A percentile compares a stretch with the other conserved stretches of the same genome.
phyloP scores from a whole-genome alignment of 2,329 filamentous ascomycete species.

The Huntiella savannae region DNA sequence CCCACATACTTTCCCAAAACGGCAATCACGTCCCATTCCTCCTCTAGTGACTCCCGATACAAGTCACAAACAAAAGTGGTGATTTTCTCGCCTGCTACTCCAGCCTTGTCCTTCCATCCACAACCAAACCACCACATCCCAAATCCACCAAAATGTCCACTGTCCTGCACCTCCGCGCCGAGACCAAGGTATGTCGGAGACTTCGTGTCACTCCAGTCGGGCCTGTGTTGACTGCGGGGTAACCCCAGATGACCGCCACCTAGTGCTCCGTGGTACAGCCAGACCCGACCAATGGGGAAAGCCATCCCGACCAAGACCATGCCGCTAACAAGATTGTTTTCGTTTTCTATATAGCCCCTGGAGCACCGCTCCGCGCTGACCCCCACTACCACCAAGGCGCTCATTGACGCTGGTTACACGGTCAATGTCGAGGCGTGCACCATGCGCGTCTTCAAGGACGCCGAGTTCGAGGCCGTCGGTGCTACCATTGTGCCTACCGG shows the following conservation, averaged over 20 bases:
- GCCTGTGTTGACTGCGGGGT: too few species aligned
- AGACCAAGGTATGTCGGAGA: slow-evolving; percentile 23
- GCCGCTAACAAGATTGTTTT: background rate
- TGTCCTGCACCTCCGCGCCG: slow-evolving; percentile 30
- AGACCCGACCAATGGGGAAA: background rate
- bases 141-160: slow-evolving; percentile 13
- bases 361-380: slow-evolving; percentile 33
- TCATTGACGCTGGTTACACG: slow-evolving; percentile 48
- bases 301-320: slow-evolving; percentile 14
- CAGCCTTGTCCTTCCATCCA: background rate
- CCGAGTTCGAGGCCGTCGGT: slow-evolving; percentile 40
- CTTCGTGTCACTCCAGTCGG: too few species aligned
- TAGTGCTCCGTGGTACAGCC: background rate
- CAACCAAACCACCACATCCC: background rate
- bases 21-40: too few species aligned
- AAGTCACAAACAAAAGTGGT: too few species aligned
- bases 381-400: slow-evolving; percentile 19
- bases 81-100: background rate
- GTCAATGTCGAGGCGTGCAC: slow-evolving; percentile 47
- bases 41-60: too few species aligned
- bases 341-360: slow-evolving; percentile 20
- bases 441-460: slow-evolving; percentile 43
- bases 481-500: slow-evolving; percentile 47
- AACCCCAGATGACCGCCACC: background rate
- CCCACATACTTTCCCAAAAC: too few species aligned